These are phyloP conservation scores for Alternaria panax DNA, from an alignment of 2,329 filamentous ascomycete genomes.

Conservation along the genomic window DNA sequence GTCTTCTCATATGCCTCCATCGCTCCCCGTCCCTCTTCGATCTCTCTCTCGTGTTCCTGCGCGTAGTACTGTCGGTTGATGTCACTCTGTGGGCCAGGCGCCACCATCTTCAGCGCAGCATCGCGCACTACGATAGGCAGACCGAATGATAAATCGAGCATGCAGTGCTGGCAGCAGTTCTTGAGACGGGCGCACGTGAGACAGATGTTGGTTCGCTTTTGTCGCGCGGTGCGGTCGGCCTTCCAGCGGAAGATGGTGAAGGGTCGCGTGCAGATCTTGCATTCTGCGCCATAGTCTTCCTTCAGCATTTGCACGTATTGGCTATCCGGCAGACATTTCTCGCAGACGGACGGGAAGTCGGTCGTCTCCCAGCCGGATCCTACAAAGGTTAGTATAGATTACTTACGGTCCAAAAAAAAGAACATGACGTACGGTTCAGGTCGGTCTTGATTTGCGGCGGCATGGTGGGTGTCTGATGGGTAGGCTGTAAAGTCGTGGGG, in stretches of 20 bases:
- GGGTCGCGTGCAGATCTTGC: slow-evolving; percentile 83
- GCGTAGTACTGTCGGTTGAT: slow-evolving; percentile 98
- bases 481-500: background rate
- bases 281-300: slow-evolving; percentile 84
- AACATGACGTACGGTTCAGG: slow-evolving; percentile 74
- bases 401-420: no score
- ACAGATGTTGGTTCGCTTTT: slow-evolving; percentile 94
- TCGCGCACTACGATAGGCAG: slow-evolving; percentile 94
- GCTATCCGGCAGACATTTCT: slow-evolving; percentile 93
- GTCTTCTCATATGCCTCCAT: slow-evolving; percentile 95
- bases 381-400: background rate
- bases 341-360: slow-evolving; percentile 86
- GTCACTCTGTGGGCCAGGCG: slow-evolving; percentile 86
- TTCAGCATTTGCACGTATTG: slow-evolving; percentile 99
- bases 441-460: slow-evolving; percentile 95
- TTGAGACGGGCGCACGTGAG: slow-evolving; percentile 96
- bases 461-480: slow-evolving; percentile 57
- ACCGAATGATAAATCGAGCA: slow-evolving; percentile 96
- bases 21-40: slow-evolving; percentile 83
- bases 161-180: slow-evolving; percentile 99
- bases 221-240: slow-evolving; percentile 85
- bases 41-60: slow-evolving; percentile 93
- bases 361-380: slow-evolving; percentile 84
- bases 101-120: slow-evolving; percentile 96
- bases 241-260: slow-evolving; percentile 98